A percentile compares a stretch with the other conserved stretches of the same genome.
phyloP scores from a whole-genome alignment of 352 stramenopile species.

The Phytophthora melonis region DNA sequence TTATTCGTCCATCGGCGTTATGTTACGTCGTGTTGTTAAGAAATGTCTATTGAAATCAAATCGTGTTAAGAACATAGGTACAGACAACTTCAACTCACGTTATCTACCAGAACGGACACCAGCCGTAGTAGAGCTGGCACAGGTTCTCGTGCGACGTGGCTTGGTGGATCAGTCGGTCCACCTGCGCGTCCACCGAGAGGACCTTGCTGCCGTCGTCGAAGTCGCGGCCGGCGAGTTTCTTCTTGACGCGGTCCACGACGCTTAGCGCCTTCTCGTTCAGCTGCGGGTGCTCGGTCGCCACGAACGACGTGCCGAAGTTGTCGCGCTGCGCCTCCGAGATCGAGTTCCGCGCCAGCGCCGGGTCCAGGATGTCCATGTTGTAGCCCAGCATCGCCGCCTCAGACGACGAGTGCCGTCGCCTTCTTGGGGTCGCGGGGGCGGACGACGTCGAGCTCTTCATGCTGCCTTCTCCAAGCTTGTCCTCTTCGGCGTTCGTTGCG shows the following conservation, averaged over 20 bases:
- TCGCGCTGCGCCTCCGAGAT: slow-evolving; percentile 69
- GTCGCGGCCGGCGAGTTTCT: slow-evolving; percentile 99
- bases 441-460: slow-evolving; percentile 72
- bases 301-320: slow-evolving; percentile 58
- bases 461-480: slow-evolving; percentile 50
- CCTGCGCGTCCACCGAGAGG: slow-evolving; percentile 92
- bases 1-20: neutral
- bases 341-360: slow-evolving; percentile 65
- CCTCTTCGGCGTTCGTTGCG: slow-evolving; percentile 36
- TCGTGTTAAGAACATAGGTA: neutral
- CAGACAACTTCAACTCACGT: slow-evolving; percentile 2
- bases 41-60: slow-evolving; percentile 5
- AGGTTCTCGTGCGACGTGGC: slow-evolving; percentile 99
- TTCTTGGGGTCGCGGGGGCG: slow-evolving; percentile 47
- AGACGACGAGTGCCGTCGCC: slow-evolving; percentile 68
- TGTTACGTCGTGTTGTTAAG: neutral
- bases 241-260: slow-evolving; percentile 98
- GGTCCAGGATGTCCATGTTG: slow-evolving; percentile 69
- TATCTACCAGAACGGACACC: slow-evolving; percentile 93
- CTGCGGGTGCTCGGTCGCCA: slow-evolving; percentile 74
- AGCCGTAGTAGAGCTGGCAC: slow-evolving; percentile 99
- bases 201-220: slow-evolving; percentile 93
- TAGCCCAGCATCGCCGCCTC: slow-evolving; percentile 70
- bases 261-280: slow-evolving; percentile 94
- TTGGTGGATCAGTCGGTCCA: slow-evolving; percentile 98